Conservation (phyloP, 305 asterid species). For the Coffea humblotiana region DNA sequence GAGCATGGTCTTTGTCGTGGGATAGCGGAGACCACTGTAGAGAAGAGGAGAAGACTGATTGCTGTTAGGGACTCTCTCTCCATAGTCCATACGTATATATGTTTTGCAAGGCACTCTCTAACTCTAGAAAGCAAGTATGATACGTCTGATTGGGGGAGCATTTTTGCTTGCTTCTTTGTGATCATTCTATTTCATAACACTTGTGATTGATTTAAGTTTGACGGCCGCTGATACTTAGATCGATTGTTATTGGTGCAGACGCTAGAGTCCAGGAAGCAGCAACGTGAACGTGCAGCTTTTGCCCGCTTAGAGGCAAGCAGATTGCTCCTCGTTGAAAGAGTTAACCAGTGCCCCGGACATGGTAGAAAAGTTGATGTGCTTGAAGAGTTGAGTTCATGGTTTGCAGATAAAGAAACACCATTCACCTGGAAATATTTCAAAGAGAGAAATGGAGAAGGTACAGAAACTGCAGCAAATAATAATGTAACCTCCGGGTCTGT, state of each 20-base stretch:
- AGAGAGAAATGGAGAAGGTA: conserved; percentile 13
- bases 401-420: conserved; percentile 31
- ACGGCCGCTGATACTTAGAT: not conserved
- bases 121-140: not conserved
- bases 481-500: conserved; percentile 21
- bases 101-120: not conserved
- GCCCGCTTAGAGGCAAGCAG: conserved; percentile 44
- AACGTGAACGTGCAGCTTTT: conserved; percentile 33
- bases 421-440: conserved; percentile 20
- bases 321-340: conserved; percentile 32
- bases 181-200: not conserved
- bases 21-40: conserved; percentile 31
- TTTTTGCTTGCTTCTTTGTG: not conserved
- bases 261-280: conserved; percentile 25
- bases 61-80: conserved; percentile 43
- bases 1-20: conserved; percentile 42
- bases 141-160: not conserved
- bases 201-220: not conserved
- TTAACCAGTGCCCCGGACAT: conserved; percentile 28
- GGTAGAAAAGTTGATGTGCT: conserved; percentile 29
- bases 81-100: not conserved
- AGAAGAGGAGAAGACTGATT: conserved; percentile 43
- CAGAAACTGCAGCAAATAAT: conserved; percentile 2
- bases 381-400: conserved; percentile 41
- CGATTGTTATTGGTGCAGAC: conserved; percentile 27